A percentile compares a stretch with the other conserved stretches of the same genome.
Conservation (phyloP, 176 grass and related monocot species). For the Oryza officinalis region DNA sequence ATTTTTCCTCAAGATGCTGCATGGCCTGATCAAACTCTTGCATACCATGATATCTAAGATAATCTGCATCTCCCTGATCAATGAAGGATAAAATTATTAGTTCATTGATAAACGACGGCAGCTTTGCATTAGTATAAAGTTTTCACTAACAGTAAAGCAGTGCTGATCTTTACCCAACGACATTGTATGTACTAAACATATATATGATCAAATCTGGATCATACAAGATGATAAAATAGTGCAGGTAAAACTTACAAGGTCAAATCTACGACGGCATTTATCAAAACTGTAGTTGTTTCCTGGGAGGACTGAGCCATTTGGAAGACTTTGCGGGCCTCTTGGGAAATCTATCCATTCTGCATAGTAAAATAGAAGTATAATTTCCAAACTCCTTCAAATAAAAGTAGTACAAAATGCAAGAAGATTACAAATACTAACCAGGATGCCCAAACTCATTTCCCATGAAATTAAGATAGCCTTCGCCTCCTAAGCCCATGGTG, state of each 20-base stretch:
- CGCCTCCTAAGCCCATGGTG: conserved; percentile 93
- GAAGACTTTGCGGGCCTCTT: conserved; percentile 73
- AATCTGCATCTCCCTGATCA: conserved; percentile 85
- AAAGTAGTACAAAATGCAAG: conserved; percentile 28
- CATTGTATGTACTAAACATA: conserved; percentile 23
- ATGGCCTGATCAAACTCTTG: conserved; percentile 94
- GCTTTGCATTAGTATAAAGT: background rate
- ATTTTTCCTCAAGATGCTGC: conserved; percentile 93
- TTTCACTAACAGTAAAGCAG: conserved; percentile 11
- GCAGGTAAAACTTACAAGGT: conserved; percentile 77
- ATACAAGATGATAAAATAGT: conserved; percentile 17
- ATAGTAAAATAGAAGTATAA: conserved; percentile 33
- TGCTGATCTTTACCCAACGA: conserved; percentile 6
- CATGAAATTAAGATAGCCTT: conserved; percentile 99
- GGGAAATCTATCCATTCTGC: conserved; percentile 99
- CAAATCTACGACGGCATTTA: conserved; percentile 96
- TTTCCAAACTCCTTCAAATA: conserved; percentile 12
- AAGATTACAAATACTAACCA: conserved; percentile 77
- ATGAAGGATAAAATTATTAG: conserved; percentile 9
- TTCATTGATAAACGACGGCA: background rate
- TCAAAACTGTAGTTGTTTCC: conserved; percentile 92
- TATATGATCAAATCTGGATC: conserved; percentile 18
- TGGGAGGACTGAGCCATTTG: conserved; percentile 61
- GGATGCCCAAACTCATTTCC: conserved; percentile 99
- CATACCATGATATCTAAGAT: conserved; percentile 85